phyloP scores from a whole-genome alignment of 2,329 filamentous ascomycete species.

The Proliferodiscus dingleyae region DNA sequence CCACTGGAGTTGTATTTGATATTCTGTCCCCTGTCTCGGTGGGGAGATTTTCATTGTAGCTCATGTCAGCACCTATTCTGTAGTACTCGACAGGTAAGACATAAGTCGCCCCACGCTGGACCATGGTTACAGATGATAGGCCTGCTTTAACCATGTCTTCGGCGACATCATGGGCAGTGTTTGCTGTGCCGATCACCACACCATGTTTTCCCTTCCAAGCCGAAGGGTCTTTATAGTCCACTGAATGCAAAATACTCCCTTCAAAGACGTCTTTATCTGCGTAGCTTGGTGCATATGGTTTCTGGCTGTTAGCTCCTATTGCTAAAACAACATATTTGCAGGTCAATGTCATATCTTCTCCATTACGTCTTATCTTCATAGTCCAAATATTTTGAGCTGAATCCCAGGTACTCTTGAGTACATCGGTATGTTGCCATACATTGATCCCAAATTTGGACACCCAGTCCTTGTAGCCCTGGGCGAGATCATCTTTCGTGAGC shows the following conservation, averaged over 20 bases:
- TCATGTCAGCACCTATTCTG: constrained; percentile 12
- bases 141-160: constrained; percentile 63
- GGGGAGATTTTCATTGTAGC: constrained; percentile 11
- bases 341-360: background rate
- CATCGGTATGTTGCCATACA: constrained; percentile 8
- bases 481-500: constrained; percentile 15
- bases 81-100: constrained; percentile 46
- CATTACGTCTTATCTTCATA: constrained; percentile 3
- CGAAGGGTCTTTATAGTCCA: constrained; percentile 7
- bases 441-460: constrained; percentile 14
- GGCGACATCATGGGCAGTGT: constrained; percentile 57
- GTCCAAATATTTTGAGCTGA: constrained; percentile 4
- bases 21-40: constrained; percentile 11
- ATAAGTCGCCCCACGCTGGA: constrained; percentile 63
- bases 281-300: constrained; percentile 7
- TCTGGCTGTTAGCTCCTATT: constrained; percentile 10
- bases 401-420: constrained; percentile 9
- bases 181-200: constrained; percentile 55
- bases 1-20: constrained; percentile 4
- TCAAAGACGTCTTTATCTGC: constrained; percentile 8
- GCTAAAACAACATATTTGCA: constrained; percentile 12
- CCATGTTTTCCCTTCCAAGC: constrained; percentile 48
- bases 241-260: constrained; percentile 14
- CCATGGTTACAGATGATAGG: constrained; percentile 58
- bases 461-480: constrained; percentile 12